Evolutionary conservation across 768 basidiomycete genomes (phyloP), one percentile per base, ranked within the genome.

Genomic region (Kwoniella newhampshirensis): DNA sequence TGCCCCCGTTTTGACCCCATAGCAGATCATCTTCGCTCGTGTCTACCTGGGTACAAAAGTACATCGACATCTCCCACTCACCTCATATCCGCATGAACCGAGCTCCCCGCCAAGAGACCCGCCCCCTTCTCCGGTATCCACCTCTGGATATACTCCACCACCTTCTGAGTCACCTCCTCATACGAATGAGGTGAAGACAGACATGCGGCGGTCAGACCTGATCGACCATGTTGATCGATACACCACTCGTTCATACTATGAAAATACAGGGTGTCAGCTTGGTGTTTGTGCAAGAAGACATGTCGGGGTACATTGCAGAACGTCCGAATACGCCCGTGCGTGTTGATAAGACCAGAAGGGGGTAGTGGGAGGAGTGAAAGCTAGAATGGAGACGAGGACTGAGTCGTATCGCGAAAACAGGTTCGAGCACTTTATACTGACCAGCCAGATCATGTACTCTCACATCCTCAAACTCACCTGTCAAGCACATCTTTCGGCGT

Each of bases 211-310:
- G 90, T 92, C 21, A 96, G 78, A 32, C 92, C 92, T 54, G 89
- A 68, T 87, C 89, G 62, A 70, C 85, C 86, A 63, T 96, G 92
- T 59, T 91, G 89, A 5, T 82, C 82, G 26, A 78, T 84, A 75
- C 91, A 96, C 92, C 92, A 96, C 60, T 85, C 80, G 58, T 84
- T 82, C 92, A 96, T 96, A 17, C 89, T 91, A 61, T 4, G 17
- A 18, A 3, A 13, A 30, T 23, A 37, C 17, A 52, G 6, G 32
- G 32, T 32, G 32, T 32, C 32, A 32, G 32, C 32, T 32, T 32
- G 6, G 32, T 32, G 32, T 32, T 13, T 32, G 13, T 32, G 32
- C 32, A 32, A 32, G 32, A 32, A 32, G 13, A 32, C n/a, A n/a
- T n/a, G n/a, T n/a, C n/a, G n/a, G n/a, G n/a, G n/a, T n/a, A n/a